Evolutionary conservation across 2,329 filamentous ascomycete genomes (phyloP).

Genomic region (Hysterium pulicare): DNA sequence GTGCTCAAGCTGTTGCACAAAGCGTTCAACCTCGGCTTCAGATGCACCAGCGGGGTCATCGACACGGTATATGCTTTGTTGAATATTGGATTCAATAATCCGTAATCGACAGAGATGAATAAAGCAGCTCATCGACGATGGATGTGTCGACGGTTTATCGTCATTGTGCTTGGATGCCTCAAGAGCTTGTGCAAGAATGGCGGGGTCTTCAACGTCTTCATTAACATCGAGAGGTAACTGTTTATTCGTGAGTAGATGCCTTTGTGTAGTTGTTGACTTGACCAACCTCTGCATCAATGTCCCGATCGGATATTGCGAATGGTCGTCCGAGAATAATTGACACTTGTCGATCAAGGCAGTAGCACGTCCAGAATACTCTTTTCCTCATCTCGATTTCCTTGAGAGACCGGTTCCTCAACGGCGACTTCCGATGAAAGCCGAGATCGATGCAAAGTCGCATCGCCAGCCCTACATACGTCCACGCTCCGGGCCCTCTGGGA

Average conservation of each 20-base stretch:
- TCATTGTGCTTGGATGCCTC: conserved; percentile 2
- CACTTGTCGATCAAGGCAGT: conserved; percentile 34
- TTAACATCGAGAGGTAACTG: conserved; percentile 22
- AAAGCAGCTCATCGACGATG: conserved; percentile 25
- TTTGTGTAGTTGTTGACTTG: neutral
- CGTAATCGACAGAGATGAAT: conserved; percentile 13
- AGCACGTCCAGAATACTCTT: conserved; percentile 35
- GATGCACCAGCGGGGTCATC: conserved; percentile 5
- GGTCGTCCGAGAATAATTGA: conserved; percentile 33
- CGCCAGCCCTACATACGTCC: conserved; percentile 33
- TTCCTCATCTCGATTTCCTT: conserved; percentile 25
- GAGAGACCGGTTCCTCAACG: conserved; percentile 10
- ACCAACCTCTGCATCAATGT: conserved; percentile 27
- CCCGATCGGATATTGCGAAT: conserved; percentile 34
- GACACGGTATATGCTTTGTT: conserved; percentile 14
- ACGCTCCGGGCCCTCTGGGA: conserved; percentile 35
- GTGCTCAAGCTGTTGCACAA: conserved; percentile 1
- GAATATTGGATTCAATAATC: conserved; percentile 13
- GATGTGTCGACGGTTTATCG: conserved; percentile 3
- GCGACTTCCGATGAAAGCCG: conserved; percentile 24
- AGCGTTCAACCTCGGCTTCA: conserved; percentile 1
- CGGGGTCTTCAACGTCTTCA: conserved; percentile 14
- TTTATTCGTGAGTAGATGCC: conserved; percentile 8
- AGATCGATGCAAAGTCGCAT: conserved; percentile 31
- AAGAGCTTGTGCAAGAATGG: conserved; percentile 5